Conservation (phyloP, 23 red algal genomes). For the Gracilaria domingensis region DNA sequence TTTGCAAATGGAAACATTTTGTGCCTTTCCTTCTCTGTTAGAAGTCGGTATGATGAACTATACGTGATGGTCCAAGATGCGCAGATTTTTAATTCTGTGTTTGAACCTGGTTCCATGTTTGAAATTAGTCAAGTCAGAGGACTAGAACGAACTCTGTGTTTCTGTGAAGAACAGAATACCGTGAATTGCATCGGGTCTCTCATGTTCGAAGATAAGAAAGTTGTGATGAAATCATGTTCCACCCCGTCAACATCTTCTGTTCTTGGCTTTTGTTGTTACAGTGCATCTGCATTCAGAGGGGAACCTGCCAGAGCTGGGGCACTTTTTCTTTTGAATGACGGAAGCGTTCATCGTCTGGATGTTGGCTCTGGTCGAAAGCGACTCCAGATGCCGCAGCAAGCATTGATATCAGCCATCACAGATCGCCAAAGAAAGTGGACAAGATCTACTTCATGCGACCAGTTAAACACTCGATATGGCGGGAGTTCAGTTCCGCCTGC, state of each 20-base stretch:
- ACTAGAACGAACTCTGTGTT: conserved; percentile 28
- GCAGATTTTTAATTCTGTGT: conserved; percentile 35
- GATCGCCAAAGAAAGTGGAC: conserved; percentile 33
- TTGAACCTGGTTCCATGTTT: neutral
- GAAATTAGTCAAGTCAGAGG: conserved; percentile 32
- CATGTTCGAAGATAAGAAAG: neutral
- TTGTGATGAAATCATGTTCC: conserved; percentile 16
- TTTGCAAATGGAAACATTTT: conserved; percentile 39
- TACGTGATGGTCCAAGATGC: neutral
- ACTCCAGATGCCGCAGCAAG: conserved; percentile 26
- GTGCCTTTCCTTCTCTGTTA: conserved; percentile 21
- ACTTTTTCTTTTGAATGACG: conserved; percentile 66
- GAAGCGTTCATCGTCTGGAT: conserved; percentile 59
- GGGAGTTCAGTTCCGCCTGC: conserved; percentile 29
- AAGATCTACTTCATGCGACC: neutral
- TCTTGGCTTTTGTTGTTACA: conserved; percentile 20
- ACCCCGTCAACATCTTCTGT: conserved; percentile 23
- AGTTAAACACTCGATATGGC: neutral
- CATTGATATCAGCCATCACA: conserved; percentile 16
- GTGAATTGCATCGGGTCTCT: conserved; percentile 15
- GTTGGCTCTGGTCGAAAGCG: conserved; percentile 9
- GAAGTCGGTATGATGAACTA: neutral
- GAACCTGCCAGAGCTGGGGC: conserved; percentile 9
- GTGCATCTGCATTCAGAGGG: conserved; percentile 21
- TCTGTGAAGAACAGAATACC: conserved; percentile 22